Evolutionary conservation across 768 basidiomycete species (phyloP).

Genomic region (Boletus edulis): DNA sequence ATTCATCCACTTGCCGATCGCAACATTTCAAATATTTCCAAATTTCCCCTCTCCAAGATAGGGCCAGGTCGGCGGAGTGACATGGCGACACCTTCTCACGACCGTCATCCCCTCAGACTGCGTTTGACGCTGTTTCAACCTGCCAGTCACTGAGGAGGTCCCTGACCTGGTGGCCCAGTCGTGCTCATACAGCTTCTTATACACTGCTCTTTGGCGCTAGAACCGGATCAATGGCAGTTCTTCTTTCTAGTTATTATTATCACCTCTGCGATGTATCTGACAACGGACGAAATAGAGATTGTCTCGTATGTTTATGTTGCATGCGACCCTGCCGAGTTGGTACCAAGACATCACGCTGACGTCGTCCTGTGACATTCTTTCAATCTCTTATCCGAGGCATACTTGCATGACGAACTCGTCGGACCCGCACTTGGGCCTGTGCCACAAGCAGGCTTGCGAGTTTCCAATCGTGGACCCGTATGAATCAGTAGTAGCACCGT

Average conservation of each 20-base stretch:
- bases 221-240: background rate
- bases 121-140: background rate
- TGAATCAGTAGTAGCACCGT: background rate
- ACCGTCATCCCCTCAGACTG: background rate
- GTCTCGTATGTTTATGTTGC: background rate
- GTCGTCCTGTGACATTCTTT: background rate
- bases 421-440: background rate
- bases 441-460: no score
- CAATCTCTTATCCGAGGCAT: background rate
- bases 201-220: background rate
- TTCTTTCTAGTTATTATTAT: slow-evolving; percentile 4
- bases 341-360: background rate
- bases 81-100: slow-evolving; percentile 4
- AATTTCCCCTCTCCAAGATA: slow-evolving; percentile 1
- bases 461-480: no score
- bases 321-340: background rate
- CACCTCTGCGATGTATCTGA: slow-evolving; percentile 4
- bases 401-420: background rate
- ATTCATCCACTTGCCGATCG: slow-evolving; percentile 33
- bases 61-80: slow-evolving; percentile 1
- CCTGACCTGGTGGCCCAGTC: no score
- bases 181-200: background rate
- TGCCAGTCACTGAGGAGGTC: no score
- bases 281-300: slow-evolving; percentile 14
- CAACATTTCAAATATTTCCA: slow-evolving; percentile 18